These are phyloP conservation scores for Colletotrichum paranaense DNA, from an alignment of 2,329 filamentous ascomycete genomes.

Conservation along the genomic window DNA sequence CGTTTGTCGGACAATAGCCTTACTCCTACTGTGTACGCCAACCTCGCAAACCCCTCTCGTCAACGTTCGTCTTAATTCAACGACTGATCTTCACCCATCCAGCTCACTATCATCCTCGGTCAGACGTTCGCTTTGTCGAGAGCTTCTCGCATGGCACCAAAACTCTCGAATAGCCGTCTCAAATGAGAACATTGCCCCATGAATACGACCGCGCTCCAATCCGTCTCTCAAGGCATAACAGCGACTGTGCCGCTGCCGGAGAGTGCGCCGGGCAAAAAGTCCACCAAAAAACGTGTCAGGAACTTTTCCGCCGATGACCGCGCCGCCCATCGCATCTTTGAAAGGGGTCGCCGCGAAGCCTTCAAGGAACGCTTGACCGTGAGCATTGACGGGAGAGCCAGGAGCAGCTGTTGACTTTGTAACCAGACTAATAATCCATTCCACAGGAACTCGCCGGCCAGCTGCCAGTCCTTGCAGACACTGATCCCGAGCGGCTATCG, in stretches of 20 bases:
- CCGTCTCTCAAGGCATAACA: background rate
- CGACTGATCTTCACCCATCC: background rate
- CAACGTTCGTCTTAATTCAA: background rate
- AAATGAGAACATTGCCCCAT: slow-evolving; percentile 2
- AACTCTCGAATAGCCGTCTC: background rate
- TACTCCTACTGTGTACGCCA: slow-evolving; percentile 8
- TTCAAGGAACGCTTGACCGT: slow-evolving; percentile 52
- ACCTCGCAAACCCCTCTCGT: slow-evolving; percentile 1
- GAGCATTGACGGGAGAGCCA: slow-evolving; percentile 16
- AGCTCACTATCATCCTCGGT: background rate
- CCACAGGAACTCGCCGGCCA: slow-evolving; percentile 48
- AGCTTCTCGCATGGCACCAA: background rate
- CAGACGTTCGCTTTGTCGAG: background rate
- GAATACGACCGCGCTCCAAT: slow-evolving; percentile 15
- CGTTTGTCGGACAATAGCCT: slow-evolving; percentile 13
- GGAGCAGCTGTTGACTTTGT: background rate
- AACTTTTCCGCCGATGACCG: slow-evolving; percentile 54
- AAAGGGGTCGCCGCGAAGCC: slow-evolving; percentile 53
- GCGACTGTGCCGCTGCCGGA: slow-evolving; percentile 11
- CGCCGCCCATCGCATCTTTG: slow-evolving; percentile 52
- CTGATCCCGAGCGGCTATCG: slow-evolving; percentile 49
- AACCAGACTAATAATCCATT: background rate
- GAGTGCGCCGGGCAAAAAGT: slow-evolving; percentile 2
- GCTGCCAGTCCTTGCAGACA: slow-evolving; percentile 46
- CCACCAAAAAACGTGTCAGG: slow-evolving; percentile 47